Evolutionary conservation across 1,139 yeast genomes (phyloP).

Genomic region (Geotrichum klebahnii): DNA sequence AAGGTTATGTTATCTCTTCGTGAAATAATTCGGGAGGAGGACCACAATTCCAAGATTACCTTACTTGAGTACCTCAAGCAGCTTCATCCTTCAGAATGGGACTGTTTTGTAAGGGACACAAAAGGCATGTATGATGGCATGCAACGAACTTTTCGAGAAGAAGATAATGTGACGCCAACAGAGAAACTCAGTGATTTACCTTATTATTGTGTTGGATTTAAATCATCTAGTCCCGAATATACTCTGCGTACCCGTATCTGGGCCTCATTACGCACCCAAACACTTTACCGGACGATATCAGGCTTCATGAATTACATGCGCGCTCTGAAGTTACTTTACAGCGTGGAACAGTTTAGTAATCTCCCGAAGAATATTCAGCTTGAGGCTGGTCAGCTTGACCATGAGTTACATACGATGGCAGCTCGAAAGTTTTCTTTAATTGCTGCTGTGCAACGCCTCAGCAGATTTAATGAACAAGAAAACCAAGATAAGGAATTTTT

Average conservation of each 20-base stretch:
- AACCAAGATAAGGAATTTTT: constrained; percentile 53
- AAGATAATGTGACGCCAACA: constrained; percentile 19
- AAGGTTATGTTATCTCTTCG: constrained; percentile 60
- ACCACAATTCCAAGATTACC: constrained; percentile 56
- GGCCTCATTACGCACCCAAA: constrained; percentile 77
- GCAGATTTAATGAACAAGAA: constrained; percentile 51
- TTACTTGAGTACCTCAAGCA: constrained; percentile 69
- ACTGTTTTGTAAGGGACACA: constrained; percentile 59
- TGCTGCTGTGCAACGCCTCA: constrained; percentile 66
- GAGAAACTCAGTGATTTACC: constrained; percentile 51
- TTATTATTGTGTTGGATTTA: constrained; percentile 66
- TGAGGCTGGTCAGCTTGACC: constrained; percentile 37
- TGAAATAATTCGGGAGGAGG: constrained; percentile 65
- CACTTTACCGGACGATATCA: constrained; percentile 69
- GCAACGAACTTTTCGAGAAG: constrained; percentile 22
- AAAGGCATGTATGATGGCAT: constrained; percentile 26
- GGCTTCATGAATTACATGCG: constrained; percentile 69
- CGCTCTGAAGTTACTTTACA: constrained; percentile 62
- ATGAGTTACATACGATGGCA: constrained; percentile 50
- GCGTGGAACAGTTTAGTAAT: constrained; percentile 48
- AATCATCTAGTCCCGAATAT: constrained; percentile 56
- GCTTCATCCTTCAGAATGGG: constrained; percentile 72
- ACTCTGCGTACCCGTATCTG: constrained; percentile 69
- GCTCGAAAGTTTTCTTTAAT: constrained; percentile 61
- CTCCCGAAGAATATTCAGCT: constrained; percentile 42